Evolutionary conservation across 805 yeast species (phyloP), one percentile per base, ranked within the genome.

Genomic region (Teunomyces atbi): DNA sequence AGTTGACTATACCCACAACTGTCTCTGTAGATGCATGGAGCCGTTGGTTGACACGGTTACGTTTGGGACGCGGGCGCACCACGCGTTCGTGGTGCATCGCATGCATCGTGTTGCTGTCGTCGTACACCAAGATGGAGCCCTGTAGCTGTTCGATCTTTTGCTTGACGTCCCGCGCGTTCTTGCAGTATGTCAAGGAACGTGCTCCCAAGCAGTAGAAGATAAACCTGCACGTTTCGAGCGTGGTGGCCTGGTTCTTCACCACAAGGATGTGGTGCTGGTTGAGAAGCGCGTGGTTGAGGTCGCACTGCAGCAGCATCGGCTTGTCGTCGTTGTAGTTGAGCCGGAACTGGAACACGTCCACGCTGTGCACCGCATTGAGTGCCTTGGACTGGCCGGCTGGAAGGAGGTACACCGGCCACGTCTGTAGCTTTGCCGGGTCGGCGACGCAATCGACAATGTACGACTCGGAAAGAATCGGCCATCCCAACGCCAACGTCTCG

Each of bases 401-500:
- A 13, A 89, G 65, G 2, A 85, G 56, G 59, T 82, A 89, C 2
- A 74, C 67, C 3, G 62, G 63, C 79, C 92, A 78, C 19, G 61
- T 50, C 0, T 57, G 49, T 4, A 71, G 45, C 46, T 71, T 42
- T 23, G 48, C 23, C 2, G 54, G 46, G 41, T 59, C 57, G 1
- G 57, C 52, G 2, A 78, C 54, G 46, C 84, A 74, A 47, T 83
- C 84, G 5, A 62, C 59, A 3, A 89, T 67, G 52, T 77, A 89
- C 6, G 64, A 58, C 46, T 77, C 76, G 2, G 88, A 82, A 26
- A 90, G 57, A 15, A 86, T 76, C 2, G 97, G 97, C 96, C 96
- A 89, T 2, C 92, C 91, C 37, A 89, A 59, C 0, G 92, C 87
- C 13, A 89, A 61, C 2, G 85, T 81, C 57, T 88, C 94, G 7